Base-by-base conservation (phyloP, 2,329 filamentous ascomycete species). In the Aspergillus sp. region DNA sequence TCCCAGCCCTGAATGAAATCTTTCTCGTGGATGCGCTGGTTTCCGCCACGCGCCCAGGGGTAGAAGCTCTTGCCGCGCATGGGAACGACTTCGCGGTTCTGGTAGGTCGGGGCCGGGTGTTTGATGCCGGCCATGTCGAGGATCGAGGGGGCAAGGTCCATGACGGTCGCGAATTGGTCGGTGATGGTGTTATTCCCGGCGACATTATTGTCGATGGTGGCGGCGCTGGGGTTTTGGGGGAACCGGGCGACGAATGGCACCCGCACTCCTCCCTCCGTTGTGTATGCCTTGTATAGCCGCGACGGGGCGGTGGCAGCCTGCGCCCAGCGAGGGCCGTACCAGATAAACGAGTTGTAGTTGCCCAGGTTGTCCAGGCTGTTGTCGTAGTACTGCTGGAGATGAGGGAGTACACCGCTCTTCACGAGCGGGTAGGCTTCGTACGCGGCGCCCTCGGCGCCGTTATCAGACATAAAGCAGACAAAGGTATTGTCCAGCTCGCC, bases 401-500 rank as follows among this genome's bases (percentile, higher is more conserved):
- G 75, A 3, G 74, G 69, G 55, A 79, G 73, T 52, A 79, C 75
- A 27, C 70, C 70, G 41, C 74, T 73, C 45, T 75, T 68, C 4
- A 81, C 72, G 45, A 81, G 76, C 0, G 79, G 79, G 45, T 76
- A 74, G 4, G 79, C 76, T 54, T 82, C 78, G 51, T 79, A 78
- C 1, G 72, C 72, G 10, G 75, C 76, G 7, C 79, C 79, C 53
- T 82, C 79, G 7, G 79, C 79, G 2, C 79, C 79, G 50, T 83
- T 83, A 62, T 83, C 79, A 1, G 73, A 78, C 67, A 82, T 76
- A 69, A 83, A 83, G 56, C 76, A 73, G 43, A 84, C 70, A 50
- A 83, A 78, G 2, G 80, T 84, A 59, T 83, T 81, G 51, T 83
- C 80, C 0, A 79, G 68, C 57, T 83, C 79, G 47, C 73, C 77